Evolutionary conservation across 352 stramenopile genomes (phyloP).

Genomic region (Peronospora destructor): DNA sequence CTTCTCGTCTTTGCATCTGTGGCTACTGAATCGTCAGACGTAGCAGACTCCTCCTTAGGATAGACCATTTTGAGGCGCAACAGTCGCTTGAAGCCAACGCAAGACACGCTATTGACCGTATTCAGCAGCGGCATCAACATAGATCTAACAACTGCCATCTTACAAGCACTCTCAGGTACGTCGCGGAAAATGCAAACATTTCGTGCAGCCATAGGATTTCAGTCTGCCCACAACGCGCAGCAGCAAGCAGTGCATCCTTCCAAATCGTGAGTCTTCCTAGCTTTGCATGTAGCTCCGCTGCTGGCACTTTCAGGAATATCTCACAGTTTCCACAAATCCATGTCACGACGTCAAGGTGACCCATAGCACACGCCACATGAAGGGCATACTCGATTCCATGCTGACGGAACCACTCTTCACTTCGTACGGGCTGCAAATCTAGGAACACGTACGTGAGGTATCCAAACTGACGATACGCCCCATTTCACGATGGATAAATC

Average conservation of each 20-base stretch:
- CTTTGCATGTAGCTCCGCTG: conserved; percentile 22
- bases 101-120: conserved; percentile 31
- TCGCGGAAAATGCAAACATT: conserved; percentile 29
- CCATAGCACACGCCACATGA: conserved; percentile 26
- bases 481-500: conserved; percentile 27
- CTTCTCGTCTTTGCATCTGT: not conserved
- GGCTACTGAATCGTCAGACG: not conserved
- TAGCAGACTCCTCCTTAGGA: not conserved
- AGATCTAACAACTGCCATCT: conserved; percentile 16
- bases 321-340: conserved; percentile 36
- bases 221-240: conserved; percentile 21
- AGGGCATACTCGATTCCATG: conserved; percentile 30
- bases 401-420: conserved; percentile 18
- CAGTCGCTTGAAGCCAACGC: conserved; percentile 22
- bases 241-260: conserved; percentile 24
- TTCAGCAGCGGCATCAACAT: conserved; percentile 25
- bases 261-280: conserved; percentile 23
- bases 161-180: conserved; percentile 15
- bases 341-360: conserved; percentile 30
- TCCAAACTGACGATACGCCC: conserved; percentile 27
- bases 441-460: conserved; percentile 29
- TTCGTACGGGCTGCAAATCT: conserved; percentile 13
- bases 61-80: conserved; percentile 16
- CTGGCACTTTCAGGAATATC: conserved; percentile 28
- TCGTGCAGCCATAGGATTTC: conserved; percentile 24